phyloP scores from a whole-genome alignment of 306 rosid genomes.

The Coriaria nepalensis region DNA sequence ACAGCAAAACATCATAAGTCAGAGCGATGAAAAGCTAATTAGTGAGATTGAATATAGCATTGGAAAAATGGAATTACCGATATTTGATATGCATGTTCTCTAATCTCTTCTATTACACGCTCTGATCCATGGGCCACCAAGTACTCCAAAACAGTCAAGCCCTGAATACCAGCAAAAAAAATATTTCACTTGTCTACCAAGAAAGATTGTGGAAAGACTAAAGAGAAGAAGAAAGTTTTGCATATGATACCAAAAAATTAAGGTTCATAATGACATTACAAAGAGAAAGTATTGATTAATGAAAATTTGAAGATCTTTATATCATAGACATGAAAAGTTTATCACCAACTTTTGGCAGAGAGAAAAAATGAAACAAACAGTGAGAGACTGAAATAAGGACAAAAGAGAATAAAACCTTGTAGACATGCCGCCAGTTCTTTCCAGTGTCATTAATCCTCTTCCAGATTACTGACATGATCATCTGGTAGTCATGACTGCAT shows the following conservation, averaged over 20 bases:
- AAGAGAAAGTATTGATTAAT: too few species aligned
- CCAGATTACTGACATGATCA: conserved; percentile 92
- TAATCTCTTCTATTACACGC: conserved; percentile 86
- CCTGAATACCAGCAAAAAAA: conserved; percentile 33
- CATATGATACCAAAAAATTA: too few species aligned
- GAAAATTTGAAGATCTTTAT: too few species aligned
- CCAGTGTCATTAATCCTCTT: conserved; percentile 94
- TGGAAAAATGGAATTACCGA: conserved; percentile 40
- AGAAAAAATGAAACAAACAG: too few species aligned
- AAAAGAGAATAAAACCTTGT: conserved; percentile 40
- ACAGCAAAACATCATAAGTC: conserved; percentile 11
- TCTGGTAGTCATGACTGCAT: conserved; percentile 89
- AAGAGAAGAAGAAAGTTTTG: too few species aligned
- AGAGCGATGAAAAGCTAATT: conserved; percentile 1
- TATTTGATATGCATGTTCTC: conserved; percentile 93
- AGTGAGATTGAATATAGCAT: neutral
- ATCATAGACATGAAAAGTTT: too few species aligned
- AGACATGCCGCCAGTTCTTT: conserved; percentile 98
- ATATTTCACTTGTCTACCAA: conserved; percentile 5
- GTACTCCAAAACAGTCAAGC: conserved; percentile 83
- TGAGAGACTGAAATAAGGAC: too few species aligned
- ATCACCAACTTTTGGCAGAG: too few species aligned
- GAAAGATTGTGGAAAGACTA: too few species aligned
- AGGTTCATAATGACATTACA: too few species aligned
- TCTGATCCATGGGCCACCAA: conserved; percentile 94